These are phyloP conservation scores for Hemileccinum rubropunctum DNA, from an alignment of 768 basidiomycete genomes.

Conservation along the genomic window DNA sequence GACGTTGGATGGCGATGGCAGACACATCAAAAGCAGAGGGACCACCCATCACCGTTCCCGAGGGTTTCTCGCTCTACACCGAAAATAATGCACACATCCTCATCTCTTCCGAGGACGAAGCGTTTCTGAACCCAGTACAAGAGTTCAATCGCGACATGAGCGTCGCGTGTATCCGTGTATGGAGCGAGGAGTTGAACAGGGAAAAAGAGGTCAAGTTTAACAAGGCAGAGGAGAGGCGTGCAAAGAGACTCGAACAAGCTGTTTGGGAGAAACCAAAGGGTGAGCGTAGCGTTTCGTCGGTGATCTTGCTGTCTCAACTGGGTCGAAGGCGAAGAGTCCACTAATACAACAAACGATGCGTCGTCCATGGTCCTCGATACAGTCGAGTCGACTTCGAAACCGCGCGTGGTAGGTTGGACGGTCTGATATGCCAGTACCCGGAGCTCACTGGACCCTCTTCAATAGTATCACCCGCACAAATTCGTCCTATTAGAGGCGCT, in stretches of 20 bases:
- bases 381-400: slow-evolving; percentile 7
- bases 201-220: slow-evolving; percentile 63
- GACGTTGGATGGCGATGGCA: slow-evolving; percentile 7
- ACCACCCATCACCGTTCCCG: slow-evolving; percentile 50
- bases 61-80: slow-evolving; percentile 74
- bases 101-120: slow-evolving; percentile 61
- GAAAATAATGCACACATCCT: slow-evolving; percentile 84
- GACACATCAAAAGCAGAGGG: neutral
- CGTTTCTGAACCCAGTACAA: slow-evolving; percentile 96
- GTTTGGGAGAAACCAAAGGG: slow-evolving; percentile 45
- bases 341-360: too few species aligned
- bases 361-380: slow-evolving; percentile 2
- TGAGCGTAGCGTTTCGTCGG: slow-evolving; percentile 24
- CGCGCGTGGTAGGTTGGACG: slow-evolving; percentile 22
- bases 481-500: slow-evolving; percentile 89
- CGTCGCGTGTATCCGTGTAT: slow-evolving; percentile 85
- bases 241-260: slow-evolving; percentile 32
- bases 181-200: slow-evolving; percentile 72
- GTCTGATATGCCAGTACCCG: neutral
- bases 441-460: neutral
- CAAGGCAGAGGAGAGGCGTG: slow-evolving; percentile 48
- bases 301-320: neutral
- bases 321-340: neutral
- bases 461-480: slow-evolving; percentile 58
- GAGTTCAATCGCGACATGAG: slow-evolving; percentile 97